phyloP scores from a whole-genome alignment of 805 yeast genomes.

The Helenozyma rhizophorensis region DNA sequence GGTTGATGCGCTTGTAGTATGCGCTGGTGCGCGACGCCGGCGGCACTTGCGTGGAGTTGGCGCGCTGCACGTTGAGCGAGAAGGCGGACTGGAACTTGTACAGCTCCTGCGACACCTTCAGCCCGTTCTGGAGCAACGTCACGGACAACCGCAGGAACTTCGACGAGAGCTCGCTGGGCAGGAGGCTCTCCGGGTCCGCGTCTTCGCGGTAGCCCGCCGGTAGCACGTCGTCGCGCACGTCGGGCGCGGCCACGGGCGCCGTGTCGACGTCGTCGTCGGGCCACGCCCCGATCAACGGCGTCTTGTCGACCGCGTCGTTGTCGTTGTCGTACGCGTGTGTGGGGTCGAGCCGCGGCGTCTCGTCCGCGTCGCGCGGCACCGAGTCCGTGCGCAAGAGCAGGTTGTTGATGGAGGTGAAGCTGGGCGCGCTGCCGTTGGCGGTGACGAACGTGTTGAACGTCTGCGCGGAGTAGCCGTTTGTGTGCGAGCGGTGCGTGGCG shows the following conservation, averaged over 20 bases:
- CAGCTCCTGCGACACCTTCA: constrained; percentile 35
- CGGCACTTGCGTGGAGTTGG: constrained; percentile 11
- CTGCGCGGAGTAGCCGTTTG: constrained; percentile 17
- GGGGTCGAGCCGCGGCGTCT: constrained; percentile 27
- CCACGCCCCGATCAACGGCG: constrained; percentile 22
- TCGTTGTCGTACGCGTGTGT: constrained; percentile 5
- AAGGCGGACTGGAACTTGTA: constrained; percentile 34
- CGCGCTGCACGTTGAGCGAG: constrained; percentile 34
- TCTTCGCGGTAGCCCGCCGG: constrained; percentile 8
- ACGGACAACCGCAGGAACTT: constrained; percentile 36
- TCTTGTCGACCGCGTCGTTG: constrained; percentile 20
- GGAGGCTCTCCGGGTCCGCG: neutral
- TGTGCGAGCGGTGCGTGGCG: too few species aligned
- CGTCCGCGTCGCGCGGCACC: constrained; percentile 19
- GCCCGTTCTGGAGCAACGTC: constrained; percentile 29
- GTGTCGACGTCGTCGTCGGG: constrained; percentile 2
- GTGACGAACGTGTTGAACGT: constrained; percentile 25
- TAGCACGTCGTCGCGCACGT: neutral
- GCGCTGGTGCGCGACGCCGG: constrained; percentile 20
- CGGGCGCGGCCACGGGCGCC: neutral
- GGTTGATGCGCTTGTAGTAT: constrained; percentile 31
- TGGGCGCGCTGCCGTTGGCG: constrained; percentile 22
- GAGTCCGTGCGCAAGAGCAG: constrained; percentile 24
- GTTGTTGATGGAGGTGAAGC: constrained; percentile 32
- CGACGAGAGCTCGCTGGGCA: constrained; percentile 25